Conservation (phyloP, 805 yeast genomes). For the Candida dendrica region DNA sequence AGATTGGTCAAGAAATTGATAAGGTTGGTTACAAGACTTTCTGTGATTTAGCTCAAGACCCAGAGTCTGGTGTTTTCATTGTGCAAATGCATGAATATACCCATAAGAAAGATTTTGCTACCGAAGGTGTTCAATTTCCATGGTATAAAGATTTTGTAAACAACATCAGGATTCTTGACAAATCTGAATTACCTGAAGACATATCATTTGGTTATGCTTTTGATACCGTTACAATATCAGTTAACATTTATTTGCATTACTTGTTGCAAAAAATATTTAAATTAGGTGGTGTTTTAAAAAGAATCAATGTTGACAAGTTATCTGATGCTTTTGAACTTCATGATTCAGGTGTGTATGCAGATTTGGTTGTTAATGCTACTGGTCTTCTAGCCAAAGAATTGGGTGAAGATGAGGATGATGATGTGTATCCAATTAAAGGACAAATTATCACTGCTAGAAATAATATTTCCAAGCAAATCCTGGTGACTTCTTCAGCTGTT, state of each 20-base stretch:
- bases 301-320: constrained; percentile 35
- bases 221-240: constrained; percentile 52
- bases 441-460: constrained; percentile 39
- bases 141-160: constrained; percentile 42
- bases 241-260: constrained; percentile 48
- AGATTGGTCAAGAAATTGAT: constrained; percentile 37
- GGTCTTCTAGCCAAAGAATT: constrained; percentile 43
- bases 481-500: constrained; percentile 24
- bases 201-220: constrained; percentile 40
- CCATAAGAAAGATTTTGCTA: constrained; percentile 13
- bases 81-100: constrained; percentile 13
- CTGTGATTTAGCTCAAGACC: constrained; percentile 38
- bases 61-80: constrained; percentile 40
- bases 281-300: constrained; percentile 39
- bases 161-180: constrained; percentile 28
- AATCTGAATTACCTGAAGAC: constrained; percentile 25
- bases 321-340: constrained; percentile 41
- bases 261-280: constrained; percentile 37
- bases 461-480: constrained; percentile 17
- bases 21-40: constrained; percentile 41
- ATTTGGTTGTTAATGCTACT: constrained; percentile 49
- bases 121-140: constrained; percentile 7
- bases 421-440: constrained; percentile 49
- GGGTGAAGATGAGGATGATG: constrained; percentile 37
- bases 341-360: constrained; percentile 31